phyloP scores from a whole-genome alignment of 139 green algal species.

The Penium margaritaceum region DNA sequence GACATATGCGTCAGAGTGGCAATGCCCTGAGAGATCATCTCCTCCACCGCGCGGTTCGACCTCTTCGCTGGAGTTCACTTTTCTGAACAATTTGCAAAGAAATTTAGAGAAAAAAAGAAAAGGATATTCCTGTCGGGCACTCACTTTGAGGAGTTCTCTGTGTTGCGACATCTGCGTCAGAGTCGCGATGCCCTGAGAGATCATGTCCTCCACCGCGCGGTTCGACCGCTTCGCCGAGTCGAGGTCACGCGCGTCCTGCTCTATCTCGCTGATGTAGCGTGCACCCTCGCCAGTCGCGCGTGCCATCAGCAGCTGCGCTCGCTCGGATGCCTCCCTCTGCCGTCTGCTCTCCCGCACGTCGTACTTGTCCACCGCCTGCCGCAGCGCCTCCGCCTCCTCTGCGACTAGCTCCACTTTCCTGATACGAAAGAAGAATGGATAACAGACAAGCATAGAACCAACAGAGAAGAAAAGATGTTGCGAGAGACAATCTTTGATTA shows the following conservation, averaged over 20 bases:
- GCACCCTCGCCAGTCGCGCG: slow-evolving; percentile 2
- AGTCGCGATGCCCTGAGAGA: neutral
- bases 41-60: slow-evolving; percentile 2
- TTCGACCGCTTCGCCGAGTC: slow-evolving; percentile 2
- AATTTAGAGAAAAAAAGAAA: neutral
- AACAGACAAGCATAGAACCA: too few relatives aligned
- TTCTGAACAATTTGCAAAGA: neutral
- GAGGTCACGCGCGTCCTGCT: slow-evolving; percentile 12
- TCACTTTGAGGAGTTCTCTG: slow-evolving; percentile 24
- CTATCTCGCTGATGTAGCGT: slow-evolving; percentile 15
- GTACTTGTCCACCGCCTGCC: slow-evolving; percentile 30
- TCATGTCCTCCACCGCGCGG: slow-evolving; percentile 17
- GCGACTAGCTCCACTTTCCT: slow-evolving; percentile 26
- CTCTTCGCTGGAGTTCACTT: neutral
- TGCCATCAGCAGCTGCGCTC: slow-evolving; percentile 9
- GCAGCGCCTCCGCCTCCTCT: slow-evolving; percentile 31
- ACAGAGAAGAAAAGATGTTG: too few relatives aligned
- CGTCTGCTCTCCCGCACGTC: neutral
- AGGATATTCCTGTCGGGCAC: neutral
- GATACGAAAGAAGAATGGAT: too few relatives aligned
- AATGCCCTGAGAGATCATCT: neutral
- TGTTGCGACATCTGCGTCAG: slow-evolving; percentile 25
- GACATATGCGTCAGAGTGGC: slow-evolving; percentile 18
- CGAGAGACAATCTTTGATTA: too few relatives aligned
- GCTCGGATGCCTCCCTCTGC: slow-evolving; percentile 15